A percentile compares a stretch with the other conserved stretches of the same genome.
These are phyloP conservation scores for Glebionis coronaria DNA, from an alignment of 129 eudicot species.

Conservation along the genomic window DNA sequence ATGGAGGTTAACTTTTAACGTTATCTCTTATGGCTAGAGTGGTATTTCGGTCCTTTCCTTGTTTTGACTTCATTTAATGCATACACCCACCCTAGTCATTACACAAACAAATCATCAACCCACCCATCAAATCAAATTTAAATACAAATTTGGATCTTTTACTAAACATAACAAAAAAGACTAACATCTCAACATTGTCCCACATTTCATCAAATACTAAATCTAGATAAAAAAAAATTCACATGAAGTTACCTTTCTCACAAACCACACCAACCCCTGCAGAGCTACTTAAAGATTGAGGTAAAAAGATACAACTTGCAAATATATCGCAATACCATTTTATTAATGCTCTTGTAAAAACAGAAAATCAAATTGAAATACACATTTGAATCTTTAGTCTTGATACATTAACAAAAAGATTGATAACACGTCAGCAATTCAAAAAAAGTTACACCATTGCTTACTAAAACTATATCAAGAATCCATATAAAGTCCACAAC, in stretches of 20 bases:
- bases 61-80: no score
- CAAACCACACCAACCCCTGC: no score
- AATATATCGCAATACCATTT: not conserved
- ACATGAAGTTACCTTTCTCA: not conserved
- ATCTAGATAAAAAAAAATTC: not conserved
- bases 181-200: no score
- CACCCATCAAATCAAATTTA: conserved; percentile 2
- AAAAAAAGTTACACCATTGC: not conserved
- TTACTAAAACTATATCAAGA: not conserved
- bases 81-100: no score
- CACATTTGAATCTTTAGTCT: not conserved
- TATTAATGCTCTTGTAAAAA: conserved; percentile 1
- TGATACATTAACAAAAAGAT: not conserved
- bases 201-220: not conserved
- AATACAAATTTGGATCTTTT: conserved; percentile 2
- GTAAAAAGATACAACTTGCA: not conserved
- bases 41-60: no score
- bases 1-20: no score
- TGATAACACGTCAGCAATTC: not conserved
- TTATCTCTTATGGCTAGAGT: no score
- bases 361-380: not conserved
- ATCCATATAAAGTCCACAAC: conserved; percentile 5
- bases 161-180: not conserved
- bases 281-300: not conserved
- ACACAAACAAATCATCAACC: no score